A percentile compares a stretch with the other conserved stretches of the same genome.
These are phyloP conservation scores for Taxawa tesnikishii DNA, from an alignment of 2,329 filamentous ascomycete genomes.

Conservation along the genomic window DNA sequence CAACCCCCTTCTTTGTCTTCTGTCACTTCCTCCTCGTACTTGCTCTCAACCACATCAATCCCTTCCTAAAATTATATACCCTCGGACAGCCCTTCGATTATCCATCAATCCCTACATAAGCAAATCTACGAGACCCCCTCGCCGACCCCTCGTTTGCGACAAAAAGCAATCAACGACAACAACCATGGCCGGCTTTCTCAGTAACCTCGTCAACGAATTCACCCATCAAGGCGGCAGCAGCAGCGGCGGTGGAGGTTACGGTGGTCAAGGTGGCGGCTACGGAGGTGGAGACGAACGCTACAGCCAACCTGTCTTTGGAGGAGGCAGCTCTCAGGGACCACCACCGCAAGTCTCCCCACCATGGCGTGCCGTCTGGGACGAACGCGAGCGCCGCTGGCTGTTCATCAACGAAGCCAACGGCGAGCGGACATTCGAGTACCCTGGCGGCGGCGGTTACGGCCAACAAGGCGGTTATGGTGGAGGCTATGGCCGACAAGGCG, in stretches of 20 bases:
- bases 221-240: conserved; percentile 9
- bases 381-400: conserved; percentile 26
- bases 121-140: too few relatives aligned
- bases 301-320: too few relatives aligned
- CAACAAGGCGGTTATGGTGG: background rate
- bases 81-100: too few relatives aligned
- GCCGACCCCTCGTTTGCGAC: too few relatives aligned
- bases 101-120: too few relatives aligned
- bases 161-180: too few relatives aligned
- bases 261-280: conserved; percentile 3
- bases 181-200: conserved; percentile 15
- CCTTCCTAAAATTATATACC: too few relatives aligned
- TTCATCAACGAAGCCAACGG: conserved; percentile 36
- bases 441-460: background rate
- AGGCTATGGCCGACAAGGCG: background rate
- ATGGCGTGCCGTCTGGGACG: conserved; percentile 34
- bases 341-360: conserved; percentile 25
- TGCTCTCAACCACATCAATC: too few relatives aligned
- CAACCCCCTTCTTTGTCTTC: too few relatives aligned
- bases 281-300: conserved; percentile 4
- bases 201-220: conserved; percentile 17
- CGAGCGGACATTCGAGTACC: conserved; percentile 22
- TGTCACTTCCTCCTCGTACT: too few relatives aligned
- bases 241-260: conserved; percentile 5
- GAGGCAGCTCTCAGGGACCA: conserved; percentile 1